Evolutionary conservation across 2,329 filamentous ascomycete species (phyloP), one percentile per base, ranked within the genome.

Genomic region (Gaeumannomyces tritici): DNA sequence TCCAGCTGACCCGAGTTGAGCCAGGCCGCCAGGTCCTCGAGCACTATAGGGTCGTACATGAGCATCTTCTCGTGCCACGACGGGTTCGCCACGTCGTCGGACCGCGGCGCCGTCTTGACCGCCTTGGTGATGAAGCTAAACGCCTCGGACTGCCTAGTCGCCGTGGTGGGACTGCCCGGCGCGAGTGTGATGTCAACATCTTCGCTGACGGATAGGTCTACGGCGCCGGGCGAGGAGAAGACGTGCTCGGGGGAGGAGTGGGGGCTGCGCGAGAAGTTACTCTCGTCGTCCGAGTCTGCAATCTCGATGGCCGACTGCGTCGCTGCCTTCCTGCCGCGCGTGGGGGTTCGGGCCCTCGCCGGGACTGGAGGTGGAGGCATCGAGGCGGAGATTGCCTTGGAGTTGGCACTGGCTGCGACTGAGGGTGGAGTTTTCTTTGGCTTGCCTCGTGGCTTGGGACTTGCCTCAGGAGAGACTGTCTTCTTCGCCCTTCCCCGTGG

Each of bases 61-160:
- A 98, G 79, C 58, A 99, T 97, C 75, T 92, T 96, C 74, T 98
- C 91, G 68, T 96, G 82, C 90, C 93, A 98, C 2, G 85, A 91
- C 18, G 85, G 85, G 2, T 80, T 71, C 8, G 66, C 65, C 0
- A 80, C 74, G 66, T 87, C 77, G 4, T 68, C 77, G 0, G 82
- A 79, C 15, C 77, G 77, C 3, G 84, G 79, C 4, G 79, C 77
- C 0, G 76, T 75, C 11, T 70, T 81, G 12, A 89, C 75, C 0
- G 84, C 85, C 54, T 76, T 75, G 0, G 81, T 83, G 61, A 89
- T 86, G 65, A 78, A 73, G 29, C 69, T 68, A 65, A 86, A 86
- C 28, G 86, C 68, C 0, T 69, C 70, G 0, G 73, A 66, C 65
- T 84, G 77, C 57, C 80, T 71, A 13, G 75, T 72, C 0, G 73